Percentiles rank a stretch among this genome's conserved stretches.
Evolutionary conservation across 2,329 filamentous ascomycete species (phyloP).

Genomic region (Pyrenophora teres): DNA sequence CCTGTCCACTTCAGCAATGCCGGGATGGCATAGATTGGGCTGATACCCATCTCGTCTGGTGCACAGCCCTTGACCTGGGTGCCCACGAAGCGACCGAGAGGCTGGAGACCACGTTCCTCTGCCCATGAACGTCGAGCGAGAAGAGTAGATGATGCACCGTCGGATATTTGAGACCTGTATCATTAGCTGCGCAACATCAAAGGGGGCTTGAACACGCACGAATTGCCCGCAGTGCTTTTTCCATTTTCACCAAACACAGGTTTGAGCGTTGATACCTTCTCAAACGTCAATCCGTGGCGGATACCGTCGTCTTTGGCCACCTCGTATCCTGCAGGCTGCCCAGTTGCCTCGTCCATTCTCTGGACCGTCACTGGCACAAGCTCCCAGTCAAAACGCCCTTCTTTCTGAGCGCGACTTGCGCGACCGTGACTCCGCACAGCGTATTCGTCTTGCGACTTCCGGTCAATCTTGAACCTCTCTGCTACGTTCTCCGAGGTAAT

Average conservation of each 20-base stretch:
- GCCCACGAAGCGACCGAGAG: conserved; percentile 90
- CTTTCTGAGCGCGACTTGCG: conserved; percentile 86
- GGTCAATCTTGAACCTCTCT: conserved; percentile 79
- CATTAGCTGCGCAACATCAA: conserved; percentile 3
- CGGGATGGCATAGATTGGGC: conserved; percentile 70
- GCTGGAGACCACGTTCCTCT: conserved; percentile 81
- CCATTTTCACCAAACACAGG: conserved; percentile 90
- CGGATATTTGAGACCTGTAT: conserved; percentile 82
- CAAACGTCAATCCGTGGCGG: conserved; percentile 83
- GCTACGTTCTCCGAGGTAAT: conserved; percentile 97
- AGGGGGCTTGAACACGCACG: conserved; percentile 17
- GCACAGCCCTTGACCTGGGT: conserved; percentile 89
- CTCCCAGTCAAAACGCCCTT: conserved; percentile 88
- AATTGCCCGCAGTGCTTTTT: conserved; percentile 87
- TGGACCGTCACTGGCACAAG: conserved; percentile 84
- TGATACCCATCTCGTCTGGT: conserved; percentile 95
- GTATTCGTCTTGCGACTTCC: conserved; percentile 81
- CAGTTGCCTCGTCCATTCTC: conserved; percentile 70
- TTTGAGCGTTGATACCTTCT: conserved; percentile 80
- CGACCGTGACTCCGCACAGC: conserved; percentile 85
- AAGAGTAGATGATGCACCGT: conserved; percentile 86
- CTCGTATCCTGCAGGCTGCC: conserved; percentile 74
- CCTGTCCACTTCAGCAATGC: conserved; percentile 82
- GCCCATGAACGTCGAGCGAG: conserved; percentile 93
- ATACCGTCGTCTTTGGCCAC: conserved; percentile 88